These are phyloP conservation scores for Lactarius psammicola DNA, from an alignment of 768 basidiomycete species.

Conservation along the genomic window DNA sequence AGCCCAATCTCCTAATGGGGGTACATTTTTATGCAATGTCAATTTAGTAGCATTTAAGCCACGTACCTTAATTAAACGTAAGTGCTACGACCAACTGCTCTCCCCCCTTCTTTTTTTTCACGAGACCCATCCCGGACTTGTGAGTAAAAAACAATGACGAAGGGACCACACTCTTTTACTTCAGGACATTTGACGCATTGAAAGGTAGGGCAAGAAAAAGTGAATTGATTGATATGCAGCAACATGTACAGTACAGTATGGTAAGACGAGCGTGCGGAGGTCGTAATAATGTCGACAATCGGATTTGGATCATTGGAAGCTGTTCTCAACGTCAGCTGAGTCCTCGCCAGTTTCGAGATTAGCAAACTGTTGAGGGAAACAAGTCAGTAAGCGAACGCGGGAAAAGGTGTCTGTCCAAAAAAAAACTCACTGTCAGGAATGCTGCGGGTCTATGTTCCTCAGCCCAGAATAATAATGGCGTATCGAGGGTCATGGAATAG, in stretches of 20 bases:
- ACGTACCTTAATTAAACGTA: constrained; percentile 3
- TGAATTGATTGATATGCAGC: constrained; percentile 11
- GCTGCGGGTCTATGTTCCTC: constrained; percentile 93
- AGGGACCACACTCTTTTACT: not conserved
- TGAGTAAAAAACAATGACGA: not conserved
- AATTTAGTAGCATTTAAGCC: not conserved
- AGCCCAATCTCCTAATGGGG: not conserved
- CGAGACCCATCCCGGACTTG: not conserved
- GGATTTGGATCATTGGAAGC: constrained; percentile 59
- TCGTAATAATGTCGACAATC: constrained; percentile 31
- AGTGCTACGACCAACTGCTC: not conserved
- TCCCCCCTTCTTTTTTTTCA: too few relatives aligned
- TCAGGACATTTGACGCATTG: not conserved
- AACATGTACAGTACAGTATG: constrained; percentile 25
- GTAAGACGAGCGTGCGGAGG: not conserved
- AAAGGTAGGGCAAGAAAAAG: not conserved
- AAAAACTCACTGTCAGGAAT: constrained; percentile 75
- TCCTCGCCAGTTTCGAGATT: constrained; percentile 88
- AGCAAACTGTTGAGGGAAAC: constrained; percentile 60
- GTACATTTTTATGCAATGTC: not conserved
- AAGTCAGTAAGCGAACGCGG: constrained; percentile 14
- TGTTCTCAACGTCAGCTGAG: constrained; percentile 94
- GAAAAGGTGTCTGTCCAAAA: not conserved
- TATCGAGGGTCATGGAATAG: constrained; percentile 85
- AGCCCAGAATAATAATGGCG: constrained; percentile 94